Percentiles rank a stretch among this genome's conserved stretches.
phyloP scores from a whole-genome alignment of 2,329 filamentous ascomycete genomes.

The Aureobasidium namibiae region DNA sequence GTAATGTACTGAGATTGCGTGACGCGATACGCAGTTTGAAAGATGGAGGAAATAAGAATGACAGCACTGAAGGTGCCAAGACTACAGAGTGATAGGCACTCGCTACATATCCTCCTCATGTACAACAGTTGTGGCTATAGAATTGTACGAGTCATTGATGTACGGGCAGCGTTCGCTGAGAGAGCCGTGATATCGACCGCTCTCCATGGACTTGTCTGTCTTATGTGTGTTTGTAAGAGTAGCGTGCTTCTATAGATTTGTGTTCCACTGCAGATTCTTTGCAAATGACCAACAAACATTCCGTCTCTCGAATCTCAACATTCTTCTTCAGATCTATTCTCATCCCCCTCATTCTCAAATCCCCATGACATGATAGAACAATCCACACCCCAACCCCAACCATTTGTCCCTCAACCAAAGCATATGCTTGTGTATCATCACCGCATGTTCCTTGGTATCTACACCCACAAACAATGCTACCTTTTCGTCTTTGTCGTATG shows the following conservation, averaged over 20 bases:
- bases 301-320: neutral
- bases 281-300: no score
- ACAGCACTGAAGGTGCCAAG: neutral
- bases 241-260: no score
- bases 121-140: no score
- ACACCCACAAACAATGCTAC: neutral
- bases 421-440: neutral
- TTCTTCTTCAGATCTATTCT: neutral
- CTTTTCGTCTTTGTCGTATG: neutral
- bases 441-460: neutral
- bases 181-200: no score
- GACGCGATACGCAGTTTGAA: neutral
- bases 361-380: neutral
- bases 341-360: neutral
- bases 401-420: neutral
- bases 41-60: neutral
- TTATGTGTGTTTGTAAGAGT: no score
- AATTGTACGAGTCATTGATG: no score
- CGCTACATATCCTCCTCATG: no score
- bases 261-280: no score
- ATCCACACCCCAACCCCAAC: neutral
- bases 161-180: no score
- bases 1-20: neutral
- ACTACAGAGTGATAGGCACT: neutral
- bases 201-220: no score